A percentile compares a stretch with the other conserved stretches of the same genome.
These are phyloP conservation scores for Groenewaldozyma auringiensis DNA, from an alignment of 1,139 yeast species.

Conservation along the genomic window DNA sequence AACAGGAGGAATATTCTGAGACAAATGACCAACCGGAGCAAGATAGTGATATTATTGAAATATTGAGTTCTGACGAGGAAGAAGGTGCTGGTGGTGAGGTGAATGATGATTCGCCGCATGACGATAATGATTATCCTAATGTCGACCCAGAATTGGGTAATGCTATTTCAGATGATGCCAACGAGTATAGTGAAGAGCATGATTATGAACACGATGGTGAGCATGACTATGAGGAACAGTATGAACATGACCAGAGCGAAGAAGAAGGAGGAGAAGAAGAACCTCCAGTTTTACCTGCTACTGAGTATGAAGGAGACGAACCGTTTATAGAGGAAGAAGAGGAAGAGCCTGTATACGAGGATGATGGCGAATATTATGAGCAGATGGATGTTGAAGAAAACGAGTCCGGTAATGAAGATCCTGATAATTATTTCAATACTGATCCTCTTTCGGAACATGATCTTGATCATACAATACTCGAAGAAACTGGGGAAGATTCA, in stretches of 20 bases:
- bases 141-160: conserved; percentile 10
- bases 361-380: conserved; percentile 4
- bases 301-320: conserved; percentile 1
- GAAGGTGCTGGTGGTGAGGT: conserved; percentile 2
- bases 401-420: neutral
- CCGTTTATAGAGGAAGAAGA: conserved; percentile 3
- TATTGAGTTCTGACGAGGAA: conserved; percentile 3
- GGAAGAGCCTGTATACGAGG: neutral
- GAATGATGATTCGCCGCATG: neutral
- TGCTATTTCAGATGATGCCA: conserved; percentile 12
- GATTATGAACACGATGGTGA: conserved; percentile 4
- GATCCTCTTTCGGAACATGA: conserved; percentile 3
- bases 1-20: conserved; percentile 1
- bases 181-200: conserved; percentile 10
- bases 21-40: conserved; percentile 8
- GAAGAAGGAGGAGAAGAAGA: neutral
- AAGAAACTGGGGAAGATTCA: neutral
- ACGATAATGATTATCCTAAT: neutral
- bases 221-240: conserved; percentile 3
- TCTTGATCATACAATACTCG: neutral
- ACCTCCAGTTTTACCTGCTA: neutral
- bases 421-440: neutral
- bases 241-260: conserved; percentile 5
- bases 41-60: conserved; percentile 3
- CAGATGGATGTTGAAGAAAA: neutral